phyloP scores from a whole-genome alignment of 2,329 filamentous ascomycete genomes.

The Penicillium sp. region DNA sequence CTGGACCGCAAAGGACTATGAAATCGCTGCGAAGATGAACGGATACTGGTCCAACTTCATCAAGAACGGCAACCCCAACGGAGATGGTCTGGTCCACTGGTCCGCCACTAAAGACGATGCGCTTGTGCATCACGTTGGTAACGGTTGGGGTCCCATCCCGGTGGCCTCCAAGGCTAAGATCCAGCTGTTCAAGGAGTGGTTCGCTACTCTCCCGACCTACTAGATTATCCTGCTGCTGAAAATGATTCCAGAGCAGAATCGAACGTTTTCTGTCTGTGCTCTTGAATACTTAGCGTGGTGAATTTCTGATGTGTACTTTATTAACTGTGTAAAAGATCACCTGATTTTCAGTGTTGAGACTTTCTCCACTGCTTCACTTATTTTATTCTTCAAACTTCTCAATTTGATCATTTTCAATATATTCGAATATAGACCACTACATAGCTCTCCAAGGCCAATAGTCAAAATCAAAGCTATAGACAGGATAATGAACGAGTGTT shows the following conservation, averaged over 20 bases:
- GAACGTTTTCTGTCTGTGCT: not conserved
- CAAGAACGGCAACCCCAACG: not conserved
- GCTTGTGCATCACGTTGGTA: not conserved
- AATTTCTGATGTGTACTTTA: not conserved
- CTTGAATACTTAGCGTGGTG: not conserved
- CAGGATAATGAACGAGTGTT: not conserved
- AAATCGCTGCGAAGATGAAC: not conserved
- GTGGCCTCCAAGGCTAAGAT: not conserved
- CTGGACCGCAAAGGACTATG: not conserved
- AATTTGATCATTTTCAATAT: no score
- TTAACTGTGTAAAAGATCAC: no score
- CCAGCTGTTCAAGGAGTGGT: not conserved
- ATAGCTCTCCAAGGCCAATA: no score
- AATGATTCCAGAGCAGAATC: not conserved
- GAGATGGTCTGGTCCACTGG: not conserved
- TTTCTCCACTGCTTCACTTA: no score
- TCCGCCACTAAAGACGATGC: not conserved
- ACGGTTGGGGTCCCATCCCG: slow-evolving; percentile 1
- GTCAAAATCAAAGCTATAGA: not conserved
- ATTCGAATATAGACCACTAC: no score
- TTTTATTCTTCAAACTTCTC: no score
- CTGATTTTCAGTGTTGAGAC: no score
- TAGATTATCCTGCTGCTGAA: not conserved
- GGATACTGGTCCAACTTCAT: slow-evolving; percentile 1
- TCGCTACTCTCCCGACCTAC: not conserved